These are phyloP conservation scores for Neophaeococcomyces aloes DNA, from an alignment of 2,329 filamentous ascomycete species.

Conservation along the genomic window DNA sequence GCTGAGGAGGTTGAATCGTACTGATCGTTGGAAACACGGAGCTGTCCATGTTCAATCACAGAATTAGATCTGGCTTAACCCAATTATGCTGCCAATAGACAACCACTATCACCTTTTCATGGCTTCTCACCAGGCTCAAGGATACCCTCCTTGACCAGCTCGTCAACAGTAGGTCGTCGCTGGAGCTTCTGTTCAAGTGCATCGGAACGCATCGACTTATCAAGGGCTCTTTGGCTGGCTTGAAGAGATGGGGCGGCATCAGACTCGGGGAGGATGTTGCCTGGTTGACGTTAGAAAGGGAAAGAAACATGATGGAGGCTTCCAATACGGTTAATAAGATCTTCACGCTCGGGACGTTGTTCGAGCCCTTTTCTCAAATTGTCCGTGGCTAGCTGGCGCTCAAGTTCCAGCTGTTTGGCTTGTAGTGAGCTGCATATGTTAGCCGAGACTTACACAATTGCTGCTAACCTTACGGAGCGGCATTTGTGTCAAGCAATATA, in stretches of 20 bases:
- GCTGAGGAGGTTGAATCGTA: conserved; percentile 27
- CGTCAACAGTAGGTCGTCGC: conserved; percentile 63
- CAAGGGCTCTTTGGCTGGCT: conserved; percentile 71
- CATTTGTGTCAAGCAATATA: conserved; percentile 56
- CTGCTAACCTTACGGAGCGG: conserved; percentile 47
- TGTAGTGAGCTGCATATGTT: conserved; percentile 45
- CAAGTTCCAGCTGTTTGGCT: conserved; percentile 51
- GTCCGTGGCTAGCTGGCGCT: conserved; percentile 53
- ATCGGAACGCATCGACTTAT: conserved; percentile 79
- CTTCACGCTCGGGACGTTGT: conserved; percentile 56
- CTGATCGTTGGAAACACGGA: conserved; percentile 7
- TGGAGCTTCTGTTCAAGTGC: conserved; percentile 78
- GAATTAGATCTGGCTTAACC: background rate
- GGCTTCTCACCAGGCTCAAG: conserved; percentile 53
- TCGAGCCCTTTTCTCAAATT: conserved; percentile 55
- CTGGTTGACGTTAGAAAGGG: no score
- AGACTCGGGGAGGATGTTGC: conserved; percentile 76
- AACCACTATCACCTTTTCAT: background rate
- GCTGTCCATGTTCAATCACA: conserved; percentile 5
- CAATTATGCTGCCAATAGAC: background rate
- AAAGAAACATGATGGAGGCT: no score
- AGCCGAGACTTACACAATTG: background rate
- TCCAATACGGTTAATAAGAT: conserved; percentile 71
- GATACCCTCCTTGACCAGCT: conserved; percentile 69
- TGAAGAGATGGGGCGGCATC: conserved; percentile 67